Percentiles rank a stretch among this genome's conserved stretches.
These are phyloP conservation scores for Thelephora ganbajun DNA, from an alignment of 768 basidiomycete genomes.

Conservation along the genomic window DNA sequence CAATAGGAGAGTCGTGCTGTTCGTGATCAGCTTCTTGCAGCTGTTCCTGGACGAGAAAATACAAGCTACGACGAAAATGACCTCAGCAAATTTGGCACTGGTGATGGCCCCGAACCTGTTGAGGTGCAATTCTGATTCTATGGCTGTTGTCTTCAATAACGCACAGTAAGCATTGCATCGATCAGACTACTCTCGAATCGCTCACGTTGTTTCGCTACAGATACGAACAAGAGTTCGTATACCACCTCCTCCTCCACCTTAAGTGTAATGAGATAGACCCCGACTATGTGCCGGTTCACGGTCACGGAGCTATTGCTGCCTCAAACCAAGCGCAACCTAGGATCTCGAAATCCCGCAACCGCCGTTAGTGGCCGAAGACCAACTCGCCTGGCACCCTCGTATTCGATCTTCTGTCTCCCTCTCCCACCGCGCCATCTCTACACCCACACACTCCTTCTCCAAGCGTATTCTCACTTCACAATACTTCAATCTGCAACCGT, in stretches of 20 bases:
- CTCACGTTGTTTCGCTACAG: conserved; percentile 20
- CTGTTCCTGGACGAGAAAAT: conserved; percentile 72
- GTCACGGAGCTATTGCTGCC: conserved; percentile 52
- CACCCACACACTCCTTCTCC: too few species aligned
- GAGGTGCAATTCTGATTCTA: conserved; percentile 76
- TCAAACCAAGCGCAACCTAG: conserved; percentile 26
- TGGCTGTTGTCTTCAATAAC: conserved; percentile 84
- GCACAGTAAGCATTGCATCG: conserved; percentile 48
- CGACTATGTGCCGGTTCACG: conserved; percentile 67
- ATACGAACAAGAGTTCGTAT: conserved; percentile 82
- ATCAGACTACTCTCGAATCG: not conserved
- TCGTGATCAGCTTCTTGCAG: conserved; percentile 85
- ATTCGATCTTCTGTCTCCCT: not conserved
- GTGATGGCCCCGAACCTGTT: conserved; percentile 90
- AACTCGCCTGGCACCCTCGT: not conserved
- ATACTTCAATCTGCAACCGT: too few species aligned
- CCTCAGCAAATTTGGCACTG: conserved; percentile 71
- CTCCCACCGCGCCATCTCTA: not conserved
- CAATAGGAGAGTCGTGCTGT: conserved; percentile 76
- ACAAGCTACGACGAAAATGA: conserved; percentile 75
- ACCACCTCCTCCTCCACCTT: conserved; percentile 70
- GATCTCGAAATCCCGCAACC: conserved; percentile 40
- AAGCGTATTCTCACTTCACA: too few species aligned
- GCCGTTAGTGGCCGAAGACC: conserved; percentile 15
- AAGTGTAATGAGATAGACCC: conserved; percentile 63